Evolutionary conservation across 768 basidiomycete species (phyloP), one percentile per base, ranked within the genome.

Genomic region (Hericium erinaceus): DNA sequence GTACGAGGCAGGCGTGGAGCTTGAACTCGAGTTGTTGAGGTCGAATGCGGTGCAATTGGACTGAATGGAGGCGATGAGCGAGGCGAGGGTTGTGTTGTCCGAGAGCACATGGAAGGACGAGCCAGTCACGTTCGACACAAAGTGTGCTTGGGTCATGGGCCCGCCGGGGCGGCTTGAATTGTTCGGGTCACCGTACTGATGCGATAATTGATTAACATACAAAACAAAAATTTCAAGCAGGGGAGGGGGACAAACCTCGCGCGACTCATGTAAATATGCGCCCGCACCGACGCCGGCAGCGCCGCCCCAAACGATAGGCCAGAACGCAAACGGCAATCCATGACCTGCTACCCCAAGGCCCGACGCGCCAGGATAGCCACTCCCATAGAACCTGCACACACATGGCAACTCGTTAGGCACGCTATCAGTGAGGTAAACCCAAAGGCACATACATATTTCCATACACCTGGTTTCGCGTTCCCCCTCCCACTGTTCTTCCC

Each of bases 81-180:
- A 64, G n/a, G 58, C 54, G 13, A 72, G 65, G 12, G 73, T 73
- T 51, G 61, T 59, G 58, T 70, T 66, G 61, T 75, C 73, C 26
- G 72, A 58, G 24, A 75, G 54, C n/a, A 75, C 59, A 40, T 67
- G 65, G 64, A 73, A 73, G 1, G 66, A 70, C 26, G 65, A 64
- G 50, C 67, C 66, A 0, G 64, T 64, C 37, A 56, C 63, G 24
- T 58, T 64, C n/a, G 72, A 69, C 4, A 61, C 56, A 61, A 73
- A 69, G 3, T 63, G 55, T 2, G 68, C 65, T 24, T 64, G 58
- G 22, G 60, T 58, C 58, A 70, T 58, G 0, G 67, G 64, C 6
- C 74, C 72, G 2, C 73, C 74, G 0, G 74, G 72, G 7, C 74
- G 67, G 18, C 66, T 67, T 11, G 68, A 64, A 56, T 74, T 74